Evolutionary conservation across 345 rosid species (phyloP).

Genomic region (Rubroshorea leprosula): DNA sequence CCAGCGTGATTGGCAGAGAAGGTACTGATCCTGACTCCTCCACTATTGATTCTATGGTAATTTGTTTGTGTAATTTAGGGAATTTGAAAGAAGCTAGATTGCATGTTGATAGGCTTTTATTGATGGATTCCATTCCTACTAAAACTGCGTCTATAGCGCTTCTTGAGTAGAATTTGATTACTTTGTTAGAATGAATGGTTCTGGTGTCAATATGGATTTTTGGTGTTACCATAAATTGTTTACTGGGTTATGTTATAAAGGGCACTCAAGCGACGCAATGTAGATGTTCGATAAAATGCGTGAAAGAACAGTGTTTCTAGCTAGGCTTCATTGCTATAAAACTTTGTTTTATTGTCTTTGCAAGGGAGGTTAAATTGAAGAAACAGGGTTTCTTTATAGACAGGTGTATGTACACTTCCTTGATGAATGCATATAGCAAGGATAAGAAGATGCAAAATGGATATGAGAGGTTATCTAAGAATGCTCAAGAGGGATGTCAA

Average conservation of each 20-base stretch:
- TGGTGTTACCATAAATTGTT: slow-evolving; percentile 42
- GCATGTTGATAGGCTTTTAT: slow-evolving; percentile 40
- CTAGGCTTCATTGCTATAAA: slow-evolving; percentile 39
- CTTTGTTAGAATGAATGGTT: slow-evolving; percentile 25
- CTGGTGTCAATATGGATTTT: slow-evolving; percentile 31
- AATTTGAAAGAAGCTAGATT: slow-evolving; percentile 46
- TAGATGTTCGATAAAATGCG: slow-evolving; percentile 39
- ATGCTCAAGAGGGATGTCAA: slow-evolving; percentile 58
- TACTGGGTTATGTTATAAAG: slow-evolving; percentile 42
- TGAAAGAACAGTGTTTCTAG: slow-evolving; percentile 31
- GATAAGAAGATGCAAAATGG: slow-evolving; percentile 40
- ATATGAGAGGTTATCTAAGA: slow-evolving; percentile 41
- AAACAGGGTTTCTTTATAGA: slow-evolving; percentile 49
- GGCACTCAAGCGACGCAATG: slow-evolving; percentile 45
- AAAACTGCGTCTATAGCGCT: slow-evolving; percentile 31
- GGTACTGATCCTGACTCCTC: slow-evolving; percentile 37
- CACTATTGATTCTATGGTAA: slow-evolving; percentile 42
- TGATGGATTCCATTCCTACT: slow-evolving; percentile 27
- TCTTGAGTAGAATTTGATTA: slow-evolving; percentile 34
- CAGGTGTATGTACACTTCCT: slow-evolving; percentile 46
- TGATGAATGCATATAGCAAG: slow-evolving; percentile 47
- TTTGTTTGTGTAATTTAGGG: slow-evolving; percentile 47
- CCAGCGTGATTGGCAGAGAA: slow-evolving; percentile 26
- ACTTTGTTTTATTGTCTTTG: slow-evolving; percentile 64
- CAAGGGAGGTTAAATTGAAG: slow-evolving; percentile 34